phyloP scores from a whole-genome alignment of 179 eudicot genomes.

The Heliamphora pulchella region DNA sequence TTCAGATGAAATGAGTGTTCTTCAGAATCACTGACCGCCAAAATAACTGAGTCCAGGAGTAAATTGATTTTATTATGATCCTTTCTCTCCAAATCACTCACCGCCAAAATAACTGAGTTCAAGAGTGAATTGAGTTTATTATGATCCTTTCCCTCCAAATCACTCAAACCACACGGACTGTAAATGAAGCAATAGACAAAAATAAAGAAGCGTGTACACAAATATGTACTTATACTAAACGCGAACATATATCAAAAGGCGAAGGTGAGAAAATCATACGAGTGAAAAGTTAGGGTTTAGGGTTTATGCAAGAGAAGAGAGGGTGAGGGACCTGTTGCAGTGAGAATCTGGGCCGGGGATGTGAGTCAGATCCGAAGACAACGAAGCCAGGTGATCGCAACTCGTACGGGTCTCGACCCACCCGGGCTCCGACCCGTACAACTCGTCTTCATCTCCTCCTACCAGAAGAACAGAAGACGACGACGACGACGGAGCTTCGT shows the following conservation, averaged over 20 bases:
- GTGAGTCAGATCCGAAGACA: conserved; percentile 53
- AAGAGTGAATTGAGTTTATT: background rate
- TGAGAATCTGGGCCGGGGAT: conserved; percentile 55
- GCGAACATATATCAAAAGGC: background rate
- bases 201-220: no score
- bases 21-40: background rate
- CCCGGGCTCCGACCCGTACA: conserved; percentile 56
- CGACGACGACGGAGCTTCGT: conserved; percentile 21
- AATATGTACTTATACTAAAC: no score
- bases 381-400: conserved; percentile 53
- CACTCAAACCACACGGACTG: no score
- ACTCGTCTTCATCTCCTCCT: conserved; percentile 30
- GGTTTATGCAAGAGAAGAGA: background rate
- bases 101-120: background rate
- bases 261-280: background rate
- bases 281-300: background rate
- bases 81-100: no score
- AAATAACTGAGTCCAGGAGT: background rate
- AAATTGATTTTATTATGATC: background rate
- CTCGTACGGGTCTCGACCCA: conserved; percentile 75
- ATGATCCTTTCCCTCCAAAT: no score
- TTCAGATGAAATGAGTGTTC: background rate
- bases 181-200: no score
- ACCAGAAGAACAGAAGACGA: conserved; percentile 2
- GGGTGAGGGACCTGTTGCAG: conserved; percentile 49